Percentiles rank a stretch among this genome's conserved stretches.
Conservation (phyloP, 345 rosid genomes). For the Bruguiera gymnorhiza region DNA sequence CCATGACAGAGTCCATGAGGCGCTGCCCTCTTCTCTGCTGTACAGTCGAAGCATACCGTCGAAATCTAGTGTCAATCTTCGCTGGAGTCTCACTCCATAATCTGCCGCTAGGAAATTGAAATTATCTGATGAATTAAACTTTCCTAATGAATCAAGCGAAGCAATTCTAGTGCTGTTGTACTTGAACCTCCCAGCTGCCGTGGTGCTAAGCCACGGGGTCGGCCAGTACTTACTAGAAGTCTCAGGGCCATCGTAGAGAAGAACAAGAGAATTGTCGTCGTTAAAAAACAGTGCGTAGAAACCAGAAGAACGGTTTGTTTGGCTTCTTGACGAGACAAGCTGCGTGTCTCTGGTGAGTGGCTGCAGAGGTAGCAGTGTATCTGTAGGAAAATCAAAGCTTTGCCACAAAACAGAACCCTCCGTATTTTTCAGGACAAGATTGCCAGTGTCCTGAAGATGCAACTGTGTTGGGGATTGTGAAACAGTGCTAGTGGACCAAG, state of each 20-base stretch:
- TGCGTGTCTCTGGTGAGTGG: slow-evolving; percentile 15
- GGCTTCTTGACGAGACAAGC: slow-evolving; percentile 33
- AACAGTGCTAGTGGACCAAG: slow-evolving; percentile 23
- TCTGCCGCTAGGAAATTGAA: slow-evolving; percentile 15
- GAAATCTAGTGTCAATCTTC: slow-evolving; percentile 35
- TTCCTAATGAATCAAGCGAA: slow-evolving; percentile 16
- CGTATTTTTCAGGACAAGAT: slow-evolving; percentile 17
- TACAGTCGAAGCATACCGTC: slow-evolving; percentile 40
- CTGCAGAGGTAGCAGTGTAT: slow-evolving; percentile 46
- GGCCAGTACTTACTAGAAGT: slow-evolving; percentile 38
- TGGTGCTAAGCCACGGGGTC: not conserved
- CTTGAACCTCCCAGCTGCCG: not conserved
- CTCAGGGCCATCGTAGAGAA: slow-evolving; percentile 22
- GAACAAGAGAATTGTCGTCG: slow-evolving; percentile 23
- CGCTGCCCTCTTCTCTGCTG: slow-evolving; percentile 11
- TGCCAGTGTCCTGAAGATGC: slow-evolving; percentile 24
- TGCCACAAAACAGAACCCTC: slow-evolving; percentile 24
- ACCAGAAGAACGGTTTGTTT: slow-evolving; percentile 27
- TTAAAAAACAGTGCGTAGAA: slow-evolving; percentile 26
- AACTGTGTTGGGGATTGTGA: not conserved
- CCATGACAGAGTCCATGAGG: slow-evolving; percentile 32
- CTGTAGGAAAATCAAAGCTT: slow-evolving; percentile 37
- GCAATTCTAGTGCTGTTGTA: slow-evolving; percentile 35
- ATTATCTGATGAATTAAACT: slow-evolving; percentile 27
- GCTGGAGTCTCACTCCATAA: slow-evolving; percentile 15